Evolutionary conservation across 169 alveolate species (phyloP), one percentile per base, ranked within the genome.

Genomic region (Plasmodium inui): DNA sequence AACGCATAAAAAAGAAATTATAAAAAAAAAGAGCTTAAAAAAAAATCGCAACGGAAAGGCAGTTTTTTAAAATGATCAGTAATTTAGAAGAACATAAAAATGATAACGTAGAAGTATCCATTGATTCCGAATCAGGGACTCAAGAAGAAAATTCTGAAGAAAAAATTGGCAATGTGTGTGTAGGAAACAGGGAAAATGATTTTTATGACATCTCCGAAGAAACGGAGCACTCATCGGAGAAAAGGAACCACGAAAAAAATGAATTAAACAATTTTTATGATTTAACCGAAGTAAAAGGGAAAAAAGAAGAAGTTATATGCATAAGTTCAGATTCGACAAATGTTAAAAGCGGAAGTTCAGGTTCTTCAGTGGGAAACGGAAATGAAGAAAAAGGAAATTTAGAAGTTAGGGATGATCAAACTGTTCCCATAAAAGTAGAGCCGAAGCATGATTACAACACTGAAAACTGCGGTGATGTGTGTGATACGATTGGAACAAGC

Each of bases 261-360:
- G 74, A 67, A 39, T 32, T 39, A 67, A 61, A 83, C 30, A 79
- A 83, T 78, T 83, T 83, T 83, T 83, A 67, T 70, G 92, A 83
- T 67, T 83, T 83, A 83, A 83, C 70, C 19, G 92, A 83, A 83
- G 74, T 61, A n/a, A 61, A 61, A n/a, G 92, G 82, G 46, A 83
- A 83, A 83, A 83, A 67, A 39, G 92, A 83, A 12, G 73, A 83
- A 67, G 67, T 67, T 83, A 71, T 83, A 83, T 17, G 82, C 82
- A 70, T 83, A 83, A 50, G 74, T 53, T 83, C 92, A 83, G 70
- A 83, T 53, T 61, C 82, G 30, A 67, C 53, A 37, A 26, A 57
- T 83, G 44, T 14, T 83, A 41, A 50, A 19, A 34, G 50, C 19
- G 53, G 37, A 34, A 67, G 17, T 39, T 37, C 67, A 83, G 34